These are phyloP conservation scores for Phialophora expanda DNA, from an alignment of 2,329 filamentous ascomycete species.

Conservation along the genomic window DNA sequence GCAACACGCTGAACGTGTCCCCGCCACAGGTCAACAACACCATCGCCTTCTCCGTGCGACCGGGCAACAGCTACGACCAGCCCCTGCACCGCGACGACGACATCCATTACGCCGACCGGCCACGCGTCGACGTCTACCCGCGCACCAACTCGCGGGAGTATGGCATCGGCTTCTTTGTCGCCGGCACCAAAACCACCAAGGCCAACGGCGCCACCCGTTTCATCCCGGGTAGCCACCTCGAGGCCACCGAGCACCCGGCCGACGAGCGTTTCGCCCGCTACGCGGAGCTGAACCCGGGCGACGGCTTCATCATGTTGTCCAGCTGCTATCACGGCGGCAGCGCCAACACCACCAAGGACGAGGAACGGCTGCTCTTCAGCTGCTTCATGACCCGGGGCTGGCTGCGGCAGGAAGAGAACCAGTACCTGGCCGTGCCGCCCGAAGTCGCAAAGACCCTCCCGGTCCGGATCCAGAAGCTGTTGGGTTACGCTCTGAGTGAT, in stretches of 20 bases:
- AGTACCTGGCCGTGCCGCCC: constrained; percentile 5
- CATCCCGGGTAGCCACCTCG: constrained; percentile 17
- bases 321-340: constrained; percentile 45
- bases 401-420: constrained; percentile 37
- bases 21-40: constrained; percentile 1
- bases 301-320: constrained; percentile 47
- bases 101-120: constrained; percentile 35
- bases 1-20: constrained; percentile 7
- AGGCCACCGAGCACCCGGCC: constrained; percentile 20
- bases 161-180: constrained; percentile 23
- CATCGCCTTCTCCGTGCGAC: constrained; percentile 9
- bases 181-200: constrained; percentile 36
- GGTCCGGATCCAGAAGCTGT: no score
- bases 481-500: no score
- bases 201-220: constrained; percentile 42
- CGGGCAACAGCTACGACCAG: constrained; percentile 25
- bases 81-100: constrained; percentile 28
- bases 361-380: constrained; percentile 42
- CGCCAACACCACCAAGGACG: constrained; percentile 43
- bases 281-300: constrained; percentile 39
- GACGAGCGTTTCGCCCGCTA: constrained; percentile 20
- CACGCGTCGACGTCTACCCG: constrained; percentile 41
- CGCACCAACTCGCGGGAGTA: constrained; percentile 16
- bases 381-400: constrained; percentile 46
- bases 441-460: no score